A percentile compares a stretch with the other conserved stretches of the same genome.
phyloP scores from a whole-genome alignment of 306 rosid species.

The Vigna unguiculata region DNA sequence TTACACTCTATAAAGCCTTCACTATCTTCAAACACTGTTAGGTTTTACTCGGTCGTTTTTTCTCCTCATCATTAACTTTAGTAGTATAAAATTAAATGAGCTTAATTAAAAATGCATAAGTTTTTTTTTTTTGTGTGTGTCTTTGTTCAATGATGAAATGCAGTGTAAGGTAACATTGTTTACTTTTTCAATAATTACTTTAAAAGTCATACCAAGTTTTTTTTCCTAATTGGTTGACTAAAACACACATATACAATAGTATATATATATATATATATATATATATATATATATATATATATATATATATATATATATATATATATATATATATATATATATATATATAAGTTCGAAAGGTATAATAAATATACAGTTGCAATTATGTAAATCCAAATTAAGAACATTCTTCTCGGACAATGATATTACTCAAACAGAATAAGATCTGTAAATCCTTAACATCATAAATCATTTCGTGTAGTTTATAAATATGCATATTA shows the following conservation, averaged over 20 bases:
- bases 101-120: background rate
- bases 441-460: background rate
- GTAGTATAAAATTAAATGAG: background rate
- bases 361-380: background rate
- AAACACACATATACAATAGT: too few species aligned
- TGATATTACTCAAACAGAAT: background rate
- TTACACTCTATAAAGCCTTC: background rate
- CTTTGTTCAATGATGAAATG: background rate
- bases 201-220: too few species aligned
- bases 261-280: too few species aligned
- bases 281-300: too few species aligned
- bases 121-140: too few species aligned
- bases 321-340: too few species aligned
- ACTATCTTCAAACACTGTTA: slow-evolving; percentile 2
- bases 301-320: too few species aligned
- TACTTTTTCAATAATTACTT: too few species aligned
- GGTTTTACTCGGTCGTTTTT: slow-evolving; percentile 16
- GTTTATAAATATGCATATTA: background rate
- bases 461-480: background rate
- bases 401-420: too few species aligned
- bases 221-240: too few species aligned
- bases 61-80: slow-evolving; percentile 1
- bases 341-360: too few species aligned
- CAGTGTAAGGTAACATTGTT: background rate
- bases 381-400: too few species aligned